Conservation (phyloP, 345 rosid genomes). For the Limnanthes douglasii region DNA sequence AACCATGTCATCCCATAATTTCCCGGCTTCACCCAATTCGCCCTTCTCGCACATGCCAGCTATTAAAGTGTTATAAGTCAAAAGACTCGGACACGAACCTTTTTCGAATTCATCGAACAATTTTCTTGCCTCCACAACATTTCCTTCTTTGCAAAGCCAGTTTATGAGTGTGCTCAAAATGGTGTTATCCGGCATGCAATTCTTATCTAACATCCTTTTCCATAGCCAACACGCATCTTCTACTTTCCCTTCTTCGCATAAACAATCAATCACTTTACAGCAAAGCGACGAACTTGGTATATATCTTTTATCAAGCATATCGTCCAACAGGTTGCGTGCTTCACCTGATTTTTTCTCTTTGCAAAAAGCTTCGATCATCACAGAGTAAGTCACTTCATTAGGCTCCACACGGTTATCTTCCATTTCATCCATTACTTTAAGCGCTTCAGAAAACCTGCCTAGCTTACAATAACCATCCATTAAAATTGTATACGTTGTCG, state of each 20-base stretch:
- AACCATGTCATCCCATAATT: conserved; percentile 80
- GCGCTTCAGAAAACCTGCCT: conserved; percentile 61
- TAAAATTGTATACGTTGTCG: conserved; percentile 48
- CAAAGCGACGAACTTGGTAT: conserved; percentile 57
- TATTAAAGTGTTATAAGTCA: conserved; percentile 68
- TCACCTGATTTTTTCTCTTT: conserved; percentile 52
- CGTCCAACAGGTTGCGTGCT: conserved; percentile 52
- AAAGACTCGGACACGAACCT: conserved; percentile 49
- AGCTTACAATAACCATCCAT: conserved; percentile 67
- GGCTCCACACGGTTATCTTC: conserved; percentile 53
- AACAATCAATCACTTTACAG: conserved; percentile 59
- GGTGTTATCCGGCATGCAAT: conserved; percentile 63
- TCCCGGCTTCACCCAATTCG: conserved; percentile 55
- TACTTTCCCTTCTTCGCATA: conserved; percentile 57
- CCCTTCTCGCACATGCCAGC: conserved; percentile 73
- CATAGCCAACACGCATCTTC: conserved; percentile 59
- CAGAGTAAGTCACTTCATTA: conserved; percentile 81
- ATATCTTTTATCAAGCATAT: conserved; percentile 56
- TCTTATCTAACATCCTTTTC: conserved; percentile 56
- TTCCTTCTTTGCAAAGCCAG: conserved; percentile 78
- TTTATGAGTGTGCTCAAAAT: conserved; percentile 64
- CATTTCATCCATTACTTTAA: conserved; percentile 82
- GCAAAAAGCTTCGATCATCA: conserved; percentile 62
- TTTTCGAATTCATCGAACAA: conserved; percentile 65
- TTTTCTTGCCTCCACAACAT: conserved; percentile 51